These are phyloP conservation scores for Talaromyces sp. DNA, from an alignment of 2,329 filamentous ascomycete genomes.

Conservation along the genomic window DNA sequence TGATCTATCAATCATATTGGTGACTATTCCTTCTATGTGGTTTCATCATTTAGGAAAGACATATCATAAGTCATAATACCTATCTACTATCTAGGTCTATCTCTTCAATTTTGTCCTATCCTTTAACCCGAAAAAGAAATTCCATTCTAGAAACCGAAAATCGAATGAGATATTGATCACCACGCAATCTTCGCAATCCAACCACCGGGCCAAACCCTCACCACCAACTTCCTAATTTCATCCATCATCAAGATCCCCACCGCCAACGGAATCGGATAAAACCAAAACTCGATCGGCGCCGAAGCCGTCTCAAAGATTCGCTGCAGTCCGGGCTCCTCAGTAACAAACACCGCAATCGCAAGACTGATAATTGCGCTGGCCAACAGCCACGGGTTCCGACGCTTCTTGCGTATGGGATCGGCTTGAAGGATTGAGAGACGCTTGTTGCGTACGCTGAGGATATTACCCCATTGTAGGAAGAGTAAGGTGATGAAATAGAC, in stretches of 20 bases:
- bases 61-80: neutral
- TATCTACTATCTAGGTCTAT: neutral
- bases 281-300: constrained; percentile 55
- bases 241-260: constrained; percentile 54
- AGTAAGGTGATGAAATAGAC: constrained; percentile 58
- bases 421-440: constrained; percentile 54
- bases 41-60: neutral
- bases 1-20: neutral
- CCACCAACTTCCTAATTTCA: constrained; percentile 53
- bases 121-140: neutral
- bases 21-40: neutral
- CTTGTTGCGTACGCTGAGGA: constrained; percentile 53
- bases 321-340: constrained; percentile 53
- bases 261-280: constrained; percentile 53
- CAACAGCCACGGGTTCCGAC: constrained; percentile 54
- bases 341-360: constrained; percentile 55
- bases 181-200: constrained; percentile 51
- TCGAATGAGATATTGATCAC: constrained; percentile 37
- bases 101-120: neutral
- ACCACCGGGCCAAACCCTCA: constrained; percentile 48
- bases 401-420: constrained; percentile 48
- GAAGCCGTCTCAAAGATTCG: constrained; percentile 50
- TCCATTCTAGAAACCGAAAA: neutral
- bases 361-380: constrained; percentile 50
- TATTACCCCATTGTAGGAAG: constrained; percentile 56